Conservation (phyloP, 495 filamentous ascomycete genomes). For the Jackrogersella multiformis region DNA sequence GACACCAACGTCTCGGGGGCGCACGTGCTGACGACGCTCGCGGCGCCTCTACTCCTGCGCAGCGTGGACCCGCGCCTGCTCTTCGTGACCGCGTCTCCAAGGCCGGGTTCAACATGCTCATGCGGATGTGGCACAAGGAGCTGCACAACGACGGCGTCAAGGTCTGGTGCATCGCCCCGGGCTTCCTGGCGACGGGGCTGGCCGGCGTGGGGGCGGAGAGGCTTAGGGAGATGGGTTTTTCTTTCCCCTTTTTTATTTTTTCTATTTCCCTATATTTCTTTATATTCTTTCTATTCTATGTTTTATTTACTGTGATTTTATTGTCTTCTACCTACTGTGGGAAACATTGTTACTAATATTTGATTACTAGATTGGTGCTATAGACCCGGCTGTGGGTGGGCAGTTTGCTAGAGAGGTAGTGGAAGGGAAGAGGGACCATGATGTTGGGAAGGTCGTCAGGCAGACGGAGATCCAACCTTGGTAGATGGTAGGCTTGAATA, state of each 20-base stretch:
- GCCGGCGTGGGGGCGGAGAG: constrained; percentile 46
- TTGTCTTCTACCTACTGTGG: not conserved
- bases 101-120: constrained; percentile 72
- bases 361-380: constrained; percentile 48
- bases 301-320: not conserved
- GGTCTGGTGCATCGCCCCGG: constrained; percentile 64
- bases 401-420: constrained; percentile 56
- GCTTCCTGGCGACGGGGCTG: constrained; percentile 65
- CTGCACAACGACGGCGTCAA: constrained; percentile 69
- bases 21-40: constrained; percentile 57
- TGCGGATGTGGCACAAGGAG: constrained; percentile 64
- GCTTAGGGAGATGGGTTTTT: constrained; percentile 47
- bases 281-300: not conserved
- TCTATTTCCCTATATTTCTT: no score
- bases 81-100: constrained; percentile 63
- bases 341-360: no score
- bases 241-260: not conserved
- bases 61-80: constrained; percentile 57
- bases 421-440: constrained; percentile 59
- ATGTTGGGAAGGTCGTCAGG: constrained; percentile 57
- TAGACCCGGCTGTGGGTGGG: constrained; percentile 55
- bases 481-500: constrained; percentile 27
- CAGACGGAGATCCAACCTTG: constrained; percentile 53
- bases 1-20: constrained; percentile 60
- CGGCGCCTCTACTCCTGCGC: constrained; percentile 58